Base-by-base conservation (phyloP, 768 basidiomycete species). In the Cubamyces sp. region DNA sequence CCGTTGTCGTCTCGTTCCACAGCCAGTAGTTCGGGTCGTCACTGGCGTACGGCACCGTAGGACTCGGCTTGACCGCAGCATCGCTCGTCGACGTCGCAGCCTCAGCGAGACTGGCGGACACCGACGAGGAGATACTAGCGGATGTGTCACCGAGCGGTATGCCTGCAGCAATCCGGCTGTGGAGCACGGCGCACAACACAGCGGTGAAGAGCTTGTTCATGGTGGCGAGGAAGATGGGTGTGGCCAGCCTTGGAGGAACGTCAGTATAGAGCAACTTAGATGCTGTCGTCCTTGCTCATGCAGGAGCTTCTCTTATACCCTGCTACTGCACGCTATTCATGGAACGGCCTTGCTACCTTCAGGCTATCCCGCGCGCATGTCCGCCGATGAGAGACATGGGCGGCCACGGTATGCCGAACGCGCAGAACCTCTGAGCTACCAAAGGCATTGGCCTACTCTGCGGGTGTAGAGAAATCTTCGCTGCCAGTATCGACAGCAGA, bases 11-110 rank as follows among this genome's bases (percentile, higher is more conserved):
- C 42, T 59, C 59, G 47, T 64, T 65, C 68, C 68, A 68, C 19
- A 64, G 49, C 42, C 55, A 53, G 46, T 57, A 60, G 50, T 71
- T 71, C 11, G 68, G 65, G 40, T 68, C 55, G 23, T 71, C 68
- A 42, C 63, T 66, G 39, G 68, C 68, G 7, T 57, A 62, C 8
- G 67, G 58, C 16, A 64, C 66, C 14, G 70, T 71, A 3, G 66
- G 62, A 30, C 58, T 67, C 14, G 67, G 65, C 34, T 34, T 34
- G 4, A 34, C 14, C 4, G 62, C 60, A 0, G 53, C 12, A 8
- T 50, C 51, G 47, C 48, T 53, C 37, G 55, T 62, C 9, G 54
- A 28, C 18, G 39, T 61, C 40, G 66, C 62, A 16, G 62, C 52
- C 15, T 41, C n/a, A 3, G 49, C 25, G 14, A n/a, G 12, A 4